Conservation (phyloP, 1,284 basidiomycete species). For the Ustilago cynodontis region DNA sequence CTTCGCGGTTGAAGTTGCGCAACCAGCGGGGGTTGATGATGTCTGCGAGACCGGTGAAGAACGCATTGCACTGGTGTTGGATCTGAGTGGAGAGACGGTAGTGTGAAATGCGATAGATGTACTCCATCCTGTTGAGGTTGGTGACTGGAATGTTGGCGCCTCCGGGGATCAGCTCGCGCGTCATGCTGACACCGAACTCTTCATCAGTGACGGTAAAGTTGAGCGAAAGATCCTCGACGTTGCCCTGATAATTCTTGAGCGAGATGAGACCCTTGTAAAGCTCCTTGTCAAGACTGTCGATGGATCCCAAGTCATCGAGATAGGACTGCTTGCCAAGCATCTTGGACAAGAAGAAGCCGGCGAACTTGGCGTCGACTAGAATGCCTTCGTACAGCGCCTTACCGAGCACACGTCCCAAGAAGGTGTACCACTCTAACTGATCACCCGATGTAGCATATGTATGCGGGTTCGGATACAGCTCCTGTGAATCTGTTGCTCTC, state of each 20-base stretch:
- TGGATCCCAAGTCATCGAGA: slow-evolving; percentile 57
- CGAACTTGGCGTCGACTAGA: slow-evolving; percentile 93
- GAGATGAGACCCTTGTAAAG: slow-evolving; percentile 91
- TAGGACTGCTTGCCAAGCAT: slow-evolving; percentile 69
- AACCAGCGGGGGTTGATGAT: slow-evolving; percentile 69
- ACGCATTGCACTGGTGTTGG: slow-evolving; percentile 78
- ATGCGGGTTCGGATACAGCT: slow-evolving; percentile 92
- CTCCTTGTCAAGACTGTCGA: slow-evolving; percentile 74
- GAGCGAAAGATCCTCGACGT: slow-evolving; percentile 90
- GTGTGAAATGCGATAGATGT: slow-evolving; percentile 90
- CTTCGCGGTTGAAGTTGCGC: slow-evolving; percentile 65
- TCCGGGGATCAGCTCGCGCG: slow-evolving; percentile 83
- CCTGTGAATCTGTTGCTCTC: slow-evolving; percentile 88
- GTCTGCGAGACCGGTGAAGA: slow-evolving; percentile 70
- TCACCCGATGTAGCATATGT: slow-evolving; percentile 62
- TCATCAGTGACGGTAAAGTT: slow-evolving; percentile 91
- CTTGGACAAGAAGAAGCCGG: slow-evolving; percentile 92
- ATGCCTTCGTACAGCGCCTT: slow-evolving; percentile 98
- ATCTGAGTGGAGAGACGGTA: slow-evolving; percentile 92
- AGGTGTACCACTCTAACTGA: slow-evolving; percentile 83
- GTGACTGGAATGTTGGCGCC: slow-evolving; percentile 90
- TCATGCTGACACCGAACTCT: slow-evolving; percentile 88
- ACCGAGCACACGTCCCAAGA: slow-evolving; percentile 91
- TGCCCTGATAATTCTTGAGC: slow-evolving; percentile 89
- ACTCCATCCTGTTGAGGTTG: slow-evolving; percentile 84